Conservation (phyloP, 164 flowering plant genomes). For the Euptelea pleiosperma region DNA sequence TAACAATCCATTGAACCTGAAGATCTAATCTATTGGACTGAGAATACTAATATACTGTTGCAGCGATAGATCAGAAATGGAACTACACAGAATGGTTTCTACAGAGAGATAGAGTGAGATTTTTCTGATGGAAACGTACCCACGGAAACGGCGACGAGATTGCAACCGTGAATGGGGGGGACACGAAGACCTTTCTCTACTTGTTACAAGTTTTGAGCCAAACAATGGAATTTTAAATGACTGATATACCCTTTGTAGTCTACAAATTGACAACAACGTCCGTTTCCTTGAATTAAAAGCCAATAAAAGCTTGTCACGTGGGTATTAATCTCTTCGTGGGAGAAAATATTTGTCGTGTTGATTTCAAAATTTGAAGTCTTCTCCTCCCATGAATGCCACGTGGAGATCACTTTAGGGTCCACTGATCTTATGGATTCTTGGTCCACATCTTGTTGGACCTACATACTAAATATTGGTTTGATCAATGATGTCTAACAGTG, state of each 20-base stretch:
- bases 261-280: not conserved
- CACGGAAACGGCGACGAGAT: conserved; percentile 4
- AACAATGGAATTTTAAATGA: not conserved
- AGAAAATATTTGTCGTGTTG: too few relatives aligned
- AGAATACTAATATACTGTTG: not conserved
- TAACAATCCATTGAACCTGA: not conserved
- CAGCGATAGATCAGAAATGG: not conserved
- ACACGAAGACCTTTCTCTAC: not conserved
- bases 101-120: not conserved
- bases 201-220: not conserved
- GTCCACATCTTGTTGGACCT: too few relatives aligned
- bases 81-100: not conserved
- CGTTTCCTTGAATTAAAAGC: too few relatives aligned
- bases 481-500: too few relatives aligned
- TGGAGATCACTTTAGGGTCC: too few relatives aligned
- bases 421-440: too few relatives aligned
- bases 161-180: not conserved
- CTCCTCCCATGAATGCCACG: too few relatives aligned
- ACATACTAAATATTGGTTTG: too few relatives aligned
- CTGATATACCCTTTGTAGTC: not conserved
- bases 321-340: too few relatives aligned
- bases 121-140: not conserved
- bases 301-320: too few relatives aligned
- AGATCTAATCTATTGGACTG: conserved; percentile 6
- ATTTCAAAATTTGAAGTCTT: too few relatives aligned